Conservation (phyloP, 2,329 filamentous ascomycete genomes). For the Exophiala xenobiotica region DNA sequence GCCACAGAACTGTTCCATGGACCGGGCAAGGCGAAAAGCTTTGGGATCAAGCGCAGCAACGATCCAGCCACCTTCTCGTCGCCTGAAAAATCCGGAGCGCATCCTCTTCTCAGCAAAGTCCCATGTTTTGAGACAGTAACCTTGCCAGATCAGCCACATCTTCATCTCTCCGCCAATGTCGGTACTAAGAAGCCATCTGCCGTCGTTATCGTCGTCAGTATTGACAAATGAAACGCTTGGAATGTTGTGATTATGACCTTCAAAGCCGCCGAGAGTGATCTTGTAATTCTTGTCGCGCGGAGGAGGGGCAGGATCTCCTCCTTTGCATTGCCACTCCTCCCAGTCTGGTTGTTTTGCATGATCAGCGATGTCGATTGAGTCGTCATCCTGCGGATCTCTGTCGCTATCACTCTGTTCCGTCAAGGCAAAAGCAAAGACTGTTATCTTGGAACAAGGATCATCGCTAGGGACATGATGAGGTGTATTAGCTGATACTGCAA, state of each 20-base stretch:
- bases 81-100: slow-evolving; percentile 9
- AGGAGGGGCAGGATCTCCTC: slow-evolving; percentile 7
- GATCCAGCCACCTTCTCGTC: slow-evolving; percentile 43
- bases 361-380: slow-evolving; percentile 9
- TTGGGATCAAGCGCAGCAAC: slow-evolving; percentile 48
- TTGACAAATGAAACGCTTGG: slow-evolving; percentile 61
- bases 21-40: slow-evolving; percentile 39
- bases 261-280: slow-evolving; percentile 39
- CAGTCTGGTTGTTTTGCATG: slow-evolving; percentile 19
- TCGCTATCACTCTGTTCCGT: slow-evolving; percentile 35
- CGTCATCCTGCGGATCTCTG: slow-evolving; percentile 14
- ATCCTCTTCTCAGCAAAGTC: slow-evolving; percentile 23
- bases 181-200: slow-evolving; percentile 57
- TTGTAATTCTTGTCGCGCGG: slow-evolving; percentile 43
- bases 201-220: slow-evolving; percentile 54
- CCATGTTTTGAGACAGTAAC: slow-evolving; percentile 34
- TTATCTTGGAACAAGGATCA: slow-evolving; percentile 28
- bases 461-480: slow-evolving; percentile 19
- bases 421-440: slow-evolving; percentile 39
- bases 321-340: slow-evolving; percentile 21
- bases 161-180: slow-evolving; percentile 54
- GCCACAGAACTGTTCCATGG: slow-evolving; percentile 43
- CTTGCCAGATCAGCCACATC: slow-evolving; percentile 52
- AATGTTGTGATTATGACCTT: slow-evolving; percentile 51
- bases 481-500: slow-evolving; percentile 81